Evolutionary conservation across 2,329 filamentous ascomycete genomes (phyloP), one percentile per base, ranked within the genome.

Genomic region (Rutstroemia sp.): DNA sequence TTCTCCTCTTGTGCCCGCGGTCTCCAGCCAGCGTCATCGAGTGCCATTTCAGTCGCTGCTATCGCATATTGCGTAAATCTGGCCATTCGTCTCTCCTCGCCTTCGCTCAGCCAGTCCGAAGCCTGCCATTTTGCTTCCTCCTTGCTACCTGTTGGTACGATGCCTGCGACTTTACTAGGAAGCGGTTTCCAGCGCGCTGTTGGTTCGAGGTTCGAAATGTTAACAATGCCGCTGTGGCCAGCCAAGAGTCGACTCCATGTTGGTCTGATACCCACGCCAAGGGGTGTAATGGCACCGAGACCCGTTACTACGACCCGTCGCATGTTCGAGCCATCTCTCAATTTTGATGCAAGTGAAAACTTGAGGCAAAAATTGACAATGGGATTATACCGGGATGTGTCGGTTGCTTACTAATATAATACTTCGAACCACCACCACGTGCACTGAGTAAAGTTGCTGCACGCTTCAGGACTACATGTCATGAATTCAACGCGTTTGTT

Each of bases 11-110:
- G 64, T 27, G 50, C 67, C 8, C 60, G 52, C 42, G 68, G 68
- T 55, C 59, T 76, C 89, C 92, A 96, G 2, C 79, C 83, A 0
- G 92, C 87, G 75, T 97, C 90, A 27, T 81, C 73, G 51, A 99
- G 75, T 0, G 94, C 94, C 79, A 97, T 94, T 51, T 89, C 82
- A 0, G 89, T 81, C 2, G 92, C 90, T 12, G 88, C 90, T 67
- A 96, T 79, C 14, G 92, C 92, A 74, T 95, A 97, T 71, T 97
- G 92, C 4, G 91, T 82, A 69, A 97, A 97, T 23, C 76, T 79
- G n/a, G 94, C 91, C 84, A 95, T 95, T 67, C 89, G 87, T 4
- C 91, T 82, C 67, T 81, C 77, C 57, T 84, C 81, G 1, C 75
- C 68, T 23, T 72, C 68, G 47, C 70, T 72, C 51, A 83, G 66